phyloP scores from a whole-genome alignment of 805 yeast genomes.

The Groenewaldozyma tartarivorans region DNA sequence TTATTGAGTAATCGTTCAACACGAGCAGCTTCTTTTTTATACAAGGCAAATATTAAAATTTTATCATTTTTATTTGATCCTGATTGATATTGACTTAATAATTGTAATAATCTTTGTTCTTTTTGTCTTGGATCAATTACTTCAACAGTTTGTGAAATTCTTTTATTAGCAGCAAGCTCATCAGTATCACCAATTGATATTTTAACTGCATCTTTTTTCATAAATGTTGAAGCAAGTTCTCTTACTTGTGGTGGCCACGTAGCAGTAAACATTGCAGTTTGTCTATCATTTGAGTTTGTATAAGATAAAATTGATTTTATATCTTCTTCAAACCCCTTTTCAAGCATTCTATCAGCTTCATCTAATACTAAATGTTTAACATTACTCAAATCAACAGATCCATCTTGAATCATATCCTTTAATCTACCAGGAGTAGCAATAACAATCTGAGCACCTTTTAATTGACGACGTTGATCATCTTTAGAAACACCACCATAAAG shows the following conservation, averaged over 20 bases:
- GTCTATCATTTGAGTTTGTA: conserved; percentile 45
- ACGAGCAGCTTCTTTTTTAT: conserved; percentile 93
- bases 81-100: conserved; percentile 66
- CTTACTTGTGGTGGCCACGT: conserved; percentile 99
- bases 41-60: conserved; percentile 83
- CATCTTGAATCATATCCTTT: conserved; percentile 82
- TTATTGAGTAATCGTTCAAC: conserved; percentile 66
- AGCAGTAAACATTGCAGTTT: conserved; percentile 98
- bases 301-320: conserved; percentile 74
- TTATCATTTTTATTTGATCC: conserved; percentile 62
- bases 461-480: conserved; percentile 71
- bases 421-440: conserved; percentile 99
- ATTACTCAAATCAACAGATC: conserved; percentile 56
- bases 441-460: conserved; percentile 63
- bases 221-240: conserved; percentile 76
- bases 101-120: conserved; percentile 62
- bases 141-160: conserved; percentile 89
- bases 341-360: conserved; percentile 98
- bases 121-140: conserved; percentile 77
- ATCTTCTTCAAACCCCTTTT: conserved; percentile 96
- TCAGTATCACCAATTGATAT: conserved; percentile 91
- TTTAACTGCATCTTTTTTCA: conserved; percentile 71
- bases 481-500: conserved; percentile 97
- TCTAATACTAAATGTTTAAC: conserved; percentile 81
- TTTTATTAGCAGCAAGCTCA: conserved; percentile 87